Conservation (phyloP, 169 alveolate species). For the Plasmodium adleri region DNA sequence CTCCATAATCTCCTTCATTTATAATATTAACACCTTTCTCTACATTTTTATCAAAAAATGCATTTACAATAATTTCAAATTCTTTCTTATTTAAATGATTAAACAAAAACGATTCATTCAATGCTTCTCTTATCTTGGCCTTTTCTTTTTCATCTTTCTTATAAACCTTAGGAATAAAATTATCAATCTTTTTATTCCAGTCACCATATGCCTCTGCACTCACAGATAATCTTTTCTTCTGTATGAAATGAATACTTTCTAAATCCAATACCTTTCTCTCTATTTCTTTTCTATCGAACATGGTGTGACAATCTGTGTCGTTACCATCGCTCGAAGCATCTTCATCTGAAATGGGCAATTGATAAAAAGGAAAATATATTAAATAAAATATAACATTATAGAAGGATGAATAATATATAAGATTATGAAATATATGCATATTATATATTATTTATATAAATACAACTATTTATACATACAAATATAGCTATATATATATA, state of each 20-base stretch:
- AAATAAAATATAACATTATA: background rate
- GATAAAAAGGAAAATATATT: background rate
- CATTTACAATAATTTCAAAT: constrained; percentile 87
- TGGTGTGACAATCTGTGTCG: constrained; percentile 58
- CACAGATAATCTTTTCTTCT: constrained; percentile 76
- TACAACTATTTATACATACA: too few species aligned
- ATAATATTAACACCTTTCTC: constrained; percentile 88
- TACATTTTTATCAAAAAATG: constrained; percentile 91
- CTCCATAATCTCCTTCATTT: constrained; percentile 97
- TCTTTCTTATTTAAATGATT: constrained; percentile 88
- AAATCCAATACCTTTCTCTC: constrained; percentile 22
- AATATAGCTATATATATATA: too few species aligned
- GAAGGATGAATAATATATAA: background rate
- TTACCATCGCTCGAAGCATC: constrained; percentile 59
- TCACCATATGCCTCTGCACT: constrained; percentile 95
- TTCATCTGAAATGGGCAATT: constrained; percentile 7
- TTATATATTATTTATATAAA: background rate
- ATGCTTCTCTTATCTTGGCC: constrained; percentile 82
- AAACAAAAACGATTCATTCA: constrained; percentile 88
- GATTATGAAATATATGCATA: background rate
- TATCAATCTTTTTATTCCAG: constrained; percentile 90
- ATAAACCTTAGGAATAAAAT: constrained; percentile 87
- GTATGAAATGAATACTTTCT: background rate
- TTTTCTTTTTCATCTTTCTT: constrained; percentile 88
- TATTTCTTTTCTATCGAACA: constrained; percentile 39